Evolutionary conservation across 805 yeast genomes (phyloP).

Genomic region (Huiozyma naganishii): DNA sequence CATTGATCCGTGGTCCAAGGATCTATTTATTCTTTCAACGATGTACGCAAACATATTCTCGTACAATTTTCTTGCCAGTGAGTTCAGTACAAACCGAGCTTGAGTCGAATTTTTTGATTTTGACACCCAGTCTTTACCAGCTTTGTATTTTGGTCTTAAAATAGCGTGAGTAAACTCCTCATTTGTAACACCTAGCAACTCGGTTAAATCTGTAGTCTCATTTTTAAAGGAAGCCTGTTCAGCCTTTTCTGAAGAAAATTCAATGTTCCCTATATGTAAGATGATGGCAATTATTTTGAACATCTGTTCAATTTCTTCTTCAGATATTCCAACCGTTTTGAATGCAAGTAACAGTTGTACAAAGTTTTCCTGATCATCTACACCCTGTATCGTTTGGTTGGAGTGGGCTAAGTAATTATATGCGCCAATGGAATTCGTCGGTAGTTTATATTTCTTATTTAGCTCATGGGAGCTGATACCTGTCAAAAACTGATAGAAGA

Average conservation of each 20-base stretch:
- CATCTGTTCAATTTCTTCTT: slow-evolving; percentile 44
- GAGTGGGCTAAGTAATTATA: slow-evolving; percentile 45
- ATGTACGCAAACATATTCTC: slow-evolving; percentile 73
- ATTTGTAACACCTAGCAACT: slow-evolving; percentile 49
- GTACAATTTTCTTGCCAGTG: slow-evolving; percentile 76
- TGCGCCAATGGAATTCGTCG: slow-evolving; percentile 15
- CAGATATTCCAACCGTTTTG: slow-evolving; percentile 57
- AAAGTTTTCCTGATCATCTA: slow-evolving; percentile 68
- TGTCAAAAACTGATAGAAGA: slow-evolving; percentile 75
- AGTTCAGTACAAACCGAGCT: slow-evolving; percentile 72
- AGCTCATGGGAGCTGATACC: slow-evolving; percentile 46
- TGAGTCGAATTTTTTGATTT: slow-evolving; percentile 73
- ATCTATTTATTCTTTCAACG: slow-evolving; percentile 64
- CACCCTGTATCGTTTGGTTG: slow-evolving; percentile 52
- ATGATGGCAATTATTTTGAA: slow-evolving; percentile 63
- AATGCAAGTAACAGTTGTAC: slow-evolving; percentile 54
- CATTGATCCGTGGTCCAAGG: slow-evolving; percentile 38
- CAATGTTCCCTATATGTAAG: slow-evolving; percentile 77
- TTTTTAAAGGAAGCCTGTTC: slow-evolving; percentile 66
- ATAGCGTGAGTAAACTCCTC: slow-evolving; percentile 48
- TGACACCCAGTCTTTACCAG: slow-evolving; percentile 78
- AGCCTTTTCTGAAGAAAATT: slow-evolving; percentile 51
- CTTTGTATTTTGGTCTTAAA: slow-evolving; percentile 73
- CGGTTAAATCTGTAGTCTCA: slow-evolving; percentile 38
- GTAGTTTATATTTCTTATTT: slow-evolving; percentile 32